These are phyloP conservation scores for Globisporangium middletonii DNA, from an alignment of 352 stramenopile genomes.

Conservation along the genomic window DNA sequence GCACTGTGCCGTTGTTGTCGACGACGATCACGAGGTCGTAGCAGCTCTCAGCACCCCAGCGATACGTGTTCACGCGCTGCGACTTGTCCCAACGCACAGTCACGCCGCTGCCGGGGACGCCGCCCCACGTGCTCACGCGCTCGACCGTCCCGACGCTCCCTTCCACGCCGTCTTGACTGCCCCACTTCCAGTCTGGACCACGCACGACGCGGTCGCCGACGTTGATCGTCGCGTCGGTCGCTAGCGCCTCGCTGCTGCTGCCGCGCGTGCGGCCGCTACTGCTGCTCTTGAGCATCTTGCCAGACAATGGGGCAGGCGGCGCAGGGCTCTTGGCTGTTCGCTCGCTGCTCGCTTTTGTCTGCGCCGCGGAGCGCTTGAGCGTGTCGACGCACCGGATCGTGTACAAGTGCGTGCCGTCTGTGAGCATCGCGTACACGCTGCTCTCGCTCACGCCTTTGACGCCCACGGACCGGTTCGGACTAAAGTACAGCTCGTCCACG, in stretches of 20 bases:
- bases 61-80: conserved; percentile 79
- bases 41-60: conserved; percentile 70
- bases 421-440: conserved; percentile 72
- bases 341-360: conserved; percentile 19
- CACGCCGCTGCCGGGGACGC: conserved; percentile 66
- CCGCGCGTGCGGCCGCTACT: too few relatives aligned
- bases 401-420: conserved; percentile 49
- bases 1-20: conserved; percentile 35
- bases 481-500: conserved; percentile 58
- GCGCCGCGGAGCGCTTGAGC: conserved; percentile 24
- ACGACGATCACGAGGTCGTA: conserved; percentile 72
- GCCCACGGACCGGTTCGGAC: conserved; percentile 24
- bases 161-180: conserved; percentile 65
- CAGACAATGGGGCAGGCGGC: background rate
- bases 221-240: conserved; percentile 20
- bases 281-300: conserved; percentile 3
- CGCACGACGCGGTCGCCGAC: conserved; percentile 69
- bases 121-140: conserved; percentile 72
- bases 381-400: conserved; percentile 65
- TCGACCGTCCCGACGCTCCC: conserved; percentile 63
- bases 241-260: background rate
- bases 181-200: conserved; percentile 80
- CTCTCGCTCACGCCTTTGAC: conserved; percentile 37
- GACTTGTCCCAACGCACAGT: conserved; percentile 82
- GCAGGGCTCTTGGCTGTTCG: conserved; percentile 20